Conservation (phyloP, 2,329 filamentous ascomycete genomes). For the Plectosphaerella cucumerina region DNA sequence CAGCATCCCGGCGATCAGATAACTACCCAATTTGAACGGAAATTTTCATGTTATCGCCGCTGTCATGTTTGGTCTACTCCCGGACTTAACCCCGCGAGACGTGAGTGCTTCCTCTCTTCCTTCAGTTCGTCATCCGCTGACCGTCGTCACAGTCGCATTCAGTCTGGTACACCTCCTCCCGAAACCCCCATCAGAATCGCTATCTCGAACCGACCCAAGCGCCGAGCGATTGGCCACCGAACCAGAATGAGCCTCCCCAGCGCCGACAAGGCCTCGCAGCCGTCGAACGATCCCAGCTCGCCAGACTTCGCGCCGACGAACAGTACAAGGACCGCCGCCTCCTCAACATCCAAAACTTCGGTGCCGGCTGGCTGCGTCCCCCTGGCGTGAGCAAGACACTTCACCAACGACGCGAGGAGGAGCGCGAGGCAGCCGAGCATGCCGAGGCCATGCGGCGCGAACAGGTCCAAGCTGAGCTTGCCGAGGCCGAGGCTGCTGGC, state of each 20-base stretch:
- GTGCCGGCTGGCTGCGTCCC: slow-evolving; percentile 84
- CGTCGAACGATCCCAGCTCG: slow-evolving; percentile 58
- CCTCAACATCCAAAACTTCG: slow-evolving; percentile 79
- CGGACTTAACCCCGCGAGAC: slow-evolving; percentile 65
- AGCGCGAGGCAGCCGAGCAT: slow-evolving; percentile 81
- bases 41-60: background rate
- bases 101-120: slow-evolving; percentile 37
- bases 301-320: slow-evolving; percentile 72
- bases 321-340: slow-evolving; percentile 71
- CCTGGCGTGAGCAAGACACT: slow-evolving; percentile 86
- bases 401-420: slow-evolving; percentile 85
- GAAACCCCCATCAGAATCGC: slow-evolving; percentile 38
- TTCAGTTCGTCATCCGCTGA: background rate
- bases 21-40: too few relatives aligned
- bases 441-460: slow-evolving; percentile 69
- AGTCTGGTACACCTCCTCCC: slow-evolving; percentile 68
- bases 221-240: slow-evolving; percentile 20
- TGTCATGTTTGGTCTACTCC: slow-evolving; percentile 59
- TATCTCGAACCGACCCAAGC: slow-evolving; percentile 25
- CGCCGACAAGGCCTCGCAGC: slow-evolving; percentile 37
- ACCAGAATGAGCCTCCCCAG: slow-evolving; percentile 15
- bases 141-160: slow-evolving; percentile 56
- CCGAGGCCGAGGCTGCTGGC: slow-evolving; percentile 52
- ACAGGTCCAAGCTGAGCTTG: slow-evolving; percentile 68
- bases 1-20: too few relatives aligned